phyloP scores from a whole-genome alignment of 495 filamentous ascomycete genomes.

The Talaromyces thailandensis region DNA sequence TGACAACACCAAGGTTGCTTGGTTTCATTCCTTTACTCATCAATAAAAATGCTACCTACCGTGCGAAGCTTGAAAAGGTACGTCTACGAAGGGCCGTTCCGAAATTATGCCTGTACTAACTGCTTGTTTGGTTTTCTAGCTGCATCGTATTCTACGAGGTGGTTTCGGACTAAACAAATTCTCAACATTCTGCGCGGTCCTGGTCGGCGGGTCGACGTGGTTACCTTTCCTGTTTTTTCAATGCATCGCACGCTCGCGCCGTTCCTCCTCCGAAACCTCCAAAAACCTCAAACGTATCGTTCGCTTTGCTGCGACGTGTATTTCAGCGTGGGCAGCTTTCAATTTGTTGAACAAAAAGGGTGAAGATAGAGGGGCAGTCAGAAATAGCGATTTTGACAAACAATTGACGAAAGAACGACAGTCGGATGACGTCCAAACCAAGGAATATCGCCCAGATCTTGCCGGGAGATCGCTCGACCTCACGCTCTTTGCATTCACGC shows the following conservation, averaged over 20 bases:
- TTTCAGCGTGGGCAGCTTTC: constrained; percentile 41
- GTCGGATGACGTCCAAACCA: neutral
- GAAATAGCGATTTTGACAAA: neutral
- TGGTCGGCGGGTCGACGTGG: constrained; percentile 69
- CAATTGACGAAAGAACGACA: neutral
- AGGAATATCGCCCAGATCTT: constrained; percentile 19
- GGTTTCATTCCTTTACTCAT: constrained; percentile 42
- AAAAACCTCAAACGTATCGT: constrained; percentile 16
- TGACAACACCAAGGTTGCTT: constrained; percentile 56
- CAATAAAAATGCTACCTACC: constrained; percentile 32
- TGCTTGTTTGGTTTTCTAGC: constrained; percentile 14
- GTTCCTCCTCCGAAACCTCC: constrained; percentile 11
- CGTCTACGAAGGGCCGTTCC: constrained; percentile 7
- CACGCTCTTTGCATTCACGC: constrained; percentile 67
- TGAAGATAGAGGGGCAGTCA: neutral
- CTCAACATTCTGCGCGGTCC: constrained; percentile 69
- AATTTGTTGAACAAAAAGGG: constrained; percentile 35
- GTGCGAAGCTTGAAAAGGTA: constrained; percentile 32
- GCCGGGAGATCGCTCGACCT: constrained; percentile 81
- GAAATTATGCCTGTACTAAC: neutral
- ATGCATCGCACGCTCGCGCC: constrained; percentile 15
- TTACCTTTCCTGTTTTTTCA: constrained; percentile 39
- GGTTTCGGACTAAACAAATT: constrained; percentile 46
- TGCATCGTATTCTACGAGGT: constrained; percentile 25
- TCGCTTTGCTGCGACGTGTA: constrained; percentile 30